phyloP scores from a whole-genome alignment of 2,329 filamentous ascomycete genomes.

The Aspergillus clavatus region DNA sequence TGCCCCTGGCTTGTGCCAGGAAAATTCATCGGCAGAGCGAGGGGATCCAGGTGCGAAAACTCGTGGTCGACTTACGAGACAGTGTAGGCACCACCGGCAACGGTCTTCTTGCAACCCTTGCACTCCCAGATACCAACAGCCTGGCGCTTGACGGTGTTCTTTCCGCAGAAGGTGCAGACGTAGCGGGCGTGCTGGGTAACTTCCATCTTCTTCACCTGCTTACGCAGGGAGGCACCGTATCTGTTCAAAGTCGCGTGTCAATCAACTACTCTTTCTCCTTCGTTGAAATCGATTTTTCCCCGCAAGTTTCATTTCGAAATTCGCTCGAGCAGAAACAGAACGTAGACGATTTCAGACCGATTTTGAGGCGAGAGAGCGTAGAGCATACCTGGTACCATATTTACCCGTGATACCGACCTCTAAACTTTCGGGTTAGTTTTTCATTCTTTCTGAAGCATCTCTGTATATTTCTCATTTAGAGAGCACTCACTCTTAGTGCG shows the following conservation, averaged over 20 bases:
- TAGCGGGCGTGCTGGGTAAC: slow-evolving; percentile 97
- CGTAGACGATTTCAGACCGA: slow-evolving; percentile 12
- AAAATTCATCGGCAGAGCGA: not conserved
- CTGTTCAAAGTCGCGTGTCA: slow-evolving; percentile 43
- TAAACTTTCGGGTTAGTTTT: slow-evolving; percentile 23
- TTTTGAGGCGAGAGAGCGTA: slow-evolving; percentile 21
- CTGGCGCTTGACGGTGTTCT: slow-evolving; percentile 86
- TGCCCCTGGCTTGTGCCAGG: not conserved
- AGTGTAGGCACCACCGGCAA: slow-evolving; percentile 89
- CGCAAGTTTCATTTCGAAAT: slow-evolving; percentile 11
- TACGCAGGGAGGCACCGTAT: slow-evolving; percentile 98
- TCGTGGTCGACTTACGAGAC: slow-evolving; percentile 72
- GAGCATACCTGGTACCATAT: slow-evolving; percentile 88
- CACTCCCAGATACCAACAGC: slow-evolving; percentile 96
- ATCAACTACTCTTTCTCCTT: slow-evolving; percentile 10
- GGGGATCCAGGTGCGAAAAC: not conserved
- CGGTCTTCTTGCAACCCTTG: slow-evolving; percentile 89
- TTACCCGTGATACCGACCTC: slow-evolving; percentile 98
- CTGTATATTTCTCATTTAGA: slow-evolving; percentile 1
- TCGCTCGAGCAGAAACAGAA: slow-evolving; percentile 9
- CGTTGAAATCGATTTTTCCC: slow-evolving; percentile 14
- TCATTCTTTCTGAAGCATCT: not conserved
- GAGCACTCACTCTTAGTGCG: slow-evolving; percentile 69
- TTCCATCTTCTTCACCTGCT: slow-evolving; percentile 99
- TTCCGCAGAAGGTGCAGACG: slow-evolving; percentile 97